These are phyloP conservation scores for Dioscorea zingiberensis DNA, from an alignment of 106 monocot genomes.

Conservation along the genomic window DNA sequence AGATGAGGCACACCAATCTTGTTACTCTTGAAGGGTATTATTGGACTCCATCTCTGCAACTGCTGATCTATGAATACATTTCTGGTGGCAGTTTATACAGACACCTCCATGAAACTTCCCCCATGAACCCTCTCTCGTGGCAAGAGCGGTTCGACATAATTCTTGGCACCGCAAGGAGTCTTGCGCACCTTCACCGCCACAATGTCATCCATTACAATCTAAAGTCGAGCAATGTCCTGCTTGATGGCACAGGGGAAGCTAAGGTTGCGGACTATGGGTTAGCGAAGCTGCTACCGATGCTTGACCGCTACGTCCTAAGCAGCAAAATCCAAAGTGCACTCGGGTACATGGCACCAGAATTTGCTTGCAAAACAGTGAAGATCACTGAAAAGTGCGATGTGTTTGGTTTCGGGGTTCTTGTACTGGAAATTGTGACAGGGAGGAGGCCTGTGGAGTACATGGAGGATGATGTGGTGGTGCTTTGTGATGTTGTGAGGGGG, in stretches of 20 bases:
- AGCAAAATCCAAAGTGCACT: constrained; percentile 89
- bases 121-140: constrained; percentile 51
- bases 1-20: constrained; percentile 64
- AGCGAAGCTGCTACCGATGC: constrained; percentile 79
- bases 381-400: constrained; percentile 89
- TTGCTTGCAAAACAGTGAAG: constrained; percentile 67
- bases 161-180: constrained; percentile 59
- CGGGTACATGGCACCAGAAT: constrained; percentile 98
- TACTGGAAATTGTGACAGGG: constrained; percentile 68
- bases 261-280: constrained; percentile 81
- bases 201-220: constrained; percentile 85
- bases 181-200: constrained; percentile 57
- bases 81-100: constrained; percentile 72
- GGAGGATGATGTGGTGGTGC: constrained; percentile 89
- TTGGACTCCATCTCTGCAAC: constrained; percentile 87
- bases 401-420: constrained; percentile 77
- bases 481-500: constrained; percentile 69
- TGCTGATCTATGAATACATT: constrained; percentile 88
- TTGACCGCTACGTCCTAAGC: constrained; percentile 84
- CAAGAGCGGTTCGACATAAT: constrained; percentile 72
- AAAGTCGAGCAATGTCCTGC: constrained; percentile 78
- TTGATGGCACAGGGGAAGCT: constrained; percentile 65
- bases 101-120: constrained; percentile 60
- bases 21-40: constrained; percentile 79
- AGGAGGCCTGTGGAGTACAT: constrained; percentile 82